Evolutionary conservation across 306 rosid species (phyloP), one percentile per base, ranked within the genome.

Genomic region (Corylus avellana): DNA sequence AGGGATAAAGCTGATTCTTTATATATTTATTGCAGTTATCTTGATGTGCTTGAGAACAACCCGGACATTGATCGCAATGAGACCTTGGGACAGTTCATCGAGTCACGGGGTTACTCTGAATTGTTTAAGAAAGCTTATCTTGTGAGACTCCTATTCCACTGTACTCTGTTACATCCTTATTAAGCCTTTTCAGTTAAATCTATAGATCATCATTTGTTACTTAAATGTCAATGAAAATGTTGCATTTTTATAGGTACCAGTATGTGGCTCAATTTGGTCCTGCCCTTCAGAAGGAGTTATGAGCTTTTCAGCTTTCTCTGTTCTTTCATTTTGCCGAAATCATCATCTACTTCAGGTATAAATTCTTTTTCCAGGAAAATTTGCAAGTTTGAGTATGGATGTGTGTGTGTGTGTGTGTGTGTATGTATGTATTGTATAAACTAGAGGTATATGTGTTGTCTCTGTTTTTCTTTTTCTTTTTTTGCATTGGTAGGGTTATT

Each of bases 231-330:
- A 62, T 50, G 42, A 61, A 48, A 69, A 74, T 72, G 58, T 39
- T 18, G 25, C 59, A 50, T 72, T 58, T n/a, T 2, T 86, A 16
- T 55, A 92, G 97, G 77, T 88, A 85, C 98, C 98, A 51, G 75
- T 94, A 48, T 94, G 98, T 75, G 93, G 94, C 71, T 94, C 98
- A 59, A 89, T 92, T 73, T 94, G 98, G 98, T 94, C 94, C 13
- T 91, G 97, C 75, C 80, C 94, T 55, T 74, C 93, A 57, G 92
- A 92, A 75, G 90, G 93, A 58, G 97, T 94, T 74, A 22, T 89
- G 89, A 87, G 91, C 86, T 91, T 92, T 83, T 91, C 98, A 55
- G 97, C 97, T 76, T 92, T 84, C 87, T 88, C 94, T 4, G 88
- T 89, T 73, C 93, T 94, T 73, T 92, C 97, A 0, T 92, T 94